phyloP scores from a whole-genome alignment of 192 early-diverging fungal genomes.

The Coemansia sp. region DNA sequence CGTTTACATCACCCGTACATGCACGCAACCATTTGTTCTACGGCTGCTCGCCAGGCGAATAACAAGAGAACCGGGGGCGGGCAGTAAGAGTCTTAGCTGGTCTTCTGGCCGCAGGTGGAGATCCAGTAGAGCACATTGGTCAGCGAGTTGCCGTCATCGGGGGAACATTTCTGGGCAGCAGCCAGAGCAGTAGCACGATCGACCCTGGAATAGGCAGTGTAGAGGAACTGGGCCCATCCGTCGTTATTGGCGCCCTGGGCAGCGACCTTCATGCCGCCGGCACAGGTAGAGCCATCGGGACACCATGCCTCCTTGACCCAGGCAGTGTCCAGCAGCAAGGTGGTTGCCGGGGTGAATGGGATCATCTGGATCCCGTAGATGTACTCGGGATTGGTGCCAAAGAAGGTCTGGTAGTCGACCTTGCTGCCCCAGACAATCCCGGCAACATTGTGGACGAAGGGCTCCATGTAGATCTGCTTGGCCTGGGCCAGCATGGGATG shows the following conservation, averaged over 20 bases:
- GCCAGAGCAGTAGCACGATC: conserved; percentile 41
- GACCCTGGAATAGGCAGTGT: conserved; percentile 50
- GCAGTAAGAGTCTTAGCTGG: not conserved
- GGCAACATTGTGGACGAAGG: conserved; percentile 45
- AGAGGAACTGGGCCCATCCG: conserved; percentile 53
- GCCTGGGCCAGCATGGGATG: conserved; percentile 41
- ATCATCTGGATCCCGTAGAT: conserved; percentile 62
- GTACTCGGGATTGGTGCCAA: conserved; percentile 50
- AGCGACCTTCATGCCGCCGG: conserved; percentile 46
- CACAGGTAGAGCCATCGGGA: conserved; percentile 21
- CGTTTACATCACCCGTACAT: conserved; percentile 21
- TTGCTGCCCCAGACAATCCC: conserved; percentile 58
- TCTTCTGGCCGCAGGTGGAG: conserved; percentile 39
- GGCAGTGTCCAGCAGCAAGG: conserved; percentile 28
- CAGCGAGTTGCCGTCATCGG: conserved; percentile 58
- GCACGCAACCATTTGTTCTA: conserved; percentile 48
- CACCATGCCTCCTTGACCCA: conserved; percentile 56
- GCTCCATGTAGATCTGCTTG: conserved; percentile 26
- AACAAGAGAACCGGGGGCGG: not conserved
- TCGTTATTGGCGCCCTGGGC: conserved; percentile 23
- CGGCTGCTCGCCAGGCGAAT: conserved; percentile 31
- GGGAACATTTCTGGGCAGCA: conserved; percentile 22
- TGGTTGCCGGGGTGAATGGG: conserved; percentile 55
- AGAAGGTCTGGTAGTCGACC: conserved; percentile 52
- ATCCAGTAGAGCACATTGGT: conserved; percentile 58